Evolutionary conservation across 2,329 filamentous ascomycete genomes (phyloP), one percentile per base, ranked within the genome.

Genomic region (Zalaria obscura): DNA sequence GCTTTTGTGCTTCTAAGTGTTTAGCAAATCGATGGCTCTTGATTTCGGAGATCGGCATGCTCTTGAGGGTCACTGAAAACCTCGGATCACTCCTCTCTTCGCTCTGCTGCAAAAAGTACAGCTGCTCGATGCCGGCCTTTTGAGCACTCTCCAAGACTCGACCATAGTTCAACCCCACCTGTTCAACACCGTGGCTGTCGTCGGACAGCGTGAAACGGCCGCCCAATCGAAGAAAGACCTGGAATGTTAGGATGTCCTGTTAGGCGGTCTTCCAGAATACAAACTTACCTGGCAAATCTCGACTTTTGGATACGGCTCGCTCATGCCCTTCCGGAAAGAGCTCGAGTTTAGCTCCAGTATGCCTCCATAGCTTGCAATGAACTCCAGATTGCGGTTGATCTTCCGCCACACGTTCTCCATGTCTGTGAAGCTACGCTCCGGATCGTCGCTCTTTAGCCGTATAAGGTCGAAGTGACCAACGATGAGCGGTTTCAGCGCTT

Each of bases 381-480:
- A 73, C 45, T 71, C 63, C 52, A 98, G 63, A 58, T 96, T 96
- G 43, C 88, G 70, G 51, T 73, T 50, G 28, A 93, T 73, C 54
- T 68, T 76, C 39, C 69, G 62, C 89, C 89, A 96, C 0, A 94
- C 83, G n/a, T 27, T 26, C 28, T 38, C 38, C 39, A 44, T 39
- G 27, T 56, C 56, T 33, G 65, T 65, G 44, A 86, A 67, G 48
- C 78, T 76, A 33, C 72, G 60, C 38, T 73, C 73, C 0, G 82
- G 80, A 18, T 82, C 69, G 43, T 76, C 72, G 52, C 83, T 87
- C 58, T 91, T 70, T 48, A 98, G 65, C 8, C 89, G 71, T 41
- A 96, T 81, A 18, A 98, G 74, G 63, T 98, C 91, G 58, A 98
- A 93, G 63, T 98, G 91, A 0, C 88, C 91, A 3, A 98, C 80